Evolutionary conservation across 169 alveolate species (phyloP).

Genomic region (Plasmodium vivax): DNA sequence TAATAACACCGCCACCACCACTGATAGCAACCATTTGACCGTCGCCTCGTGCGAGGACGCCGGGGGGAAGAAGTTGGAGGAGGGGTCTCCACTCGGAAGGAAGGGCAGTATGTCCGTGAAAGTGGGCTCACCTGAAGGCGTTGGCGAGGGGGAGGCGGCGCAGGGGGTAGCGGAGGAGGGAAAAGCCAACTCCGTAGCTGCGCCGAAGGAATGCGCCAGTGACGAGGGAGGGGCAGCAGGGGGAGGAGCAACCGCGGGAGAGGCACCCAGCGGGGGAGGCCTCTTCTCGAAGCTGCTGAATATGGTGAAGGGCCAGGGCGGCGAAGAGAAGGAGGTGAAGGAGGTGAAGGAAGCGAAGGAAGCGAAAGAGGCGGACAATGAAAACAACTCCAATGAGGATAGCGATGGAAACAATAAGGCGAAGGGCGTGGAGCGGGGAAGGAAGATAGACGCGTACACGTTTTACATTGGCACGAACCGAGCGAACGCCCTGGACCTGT

Average conservation of each 20-base stretch:
- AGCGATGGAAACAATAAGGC: conserved; percentile 38
- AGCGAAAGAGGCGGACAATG: conserved; percentile 5
- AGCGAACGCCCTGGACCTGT: conserved; percentile 80
- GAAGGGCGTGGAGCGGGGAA: conserved; percentile 21
- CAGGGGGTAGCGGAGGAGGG: neutral
- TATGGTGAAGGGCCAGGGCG: neutral
- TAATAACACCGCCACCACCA: conserved; percentile 25
- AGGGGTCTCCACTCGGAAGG: neutral
- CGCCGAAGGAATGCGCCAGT: conserved; percentile 61
- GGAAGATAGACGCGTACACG: conserved; percentile 74
- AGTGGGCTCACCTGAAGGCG: neutral
- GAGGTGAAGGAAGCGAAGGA: neutral
- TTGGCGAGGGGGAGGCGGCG: neutral
- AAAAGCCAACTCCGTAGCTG: neutral
- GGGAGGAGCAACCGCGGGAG: neutral
- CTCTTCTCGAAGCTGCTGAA: neutral
- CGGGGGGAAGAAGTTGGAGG: conserved; percentile 80
- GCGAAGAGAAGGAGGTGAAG: neutral
- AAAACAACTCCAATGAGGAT: conserved; percentile 25
- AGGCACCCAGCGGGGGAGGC: neutral
- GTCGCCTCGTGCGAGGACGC: conserved; percentile 8
- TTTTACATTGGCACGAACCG: conserved; percentile 77
- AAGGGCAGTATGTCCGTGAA: neutral
- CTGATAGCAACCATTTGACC: conserved; percentile 74
- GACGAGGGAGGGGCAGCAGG: neutral